A percentile compares a stretch with the other conserved stretches of the same genome.
Conservation (phyloP, 2,329 filamentous ascomycete species). For the Alternaria arborescens region DNA sequence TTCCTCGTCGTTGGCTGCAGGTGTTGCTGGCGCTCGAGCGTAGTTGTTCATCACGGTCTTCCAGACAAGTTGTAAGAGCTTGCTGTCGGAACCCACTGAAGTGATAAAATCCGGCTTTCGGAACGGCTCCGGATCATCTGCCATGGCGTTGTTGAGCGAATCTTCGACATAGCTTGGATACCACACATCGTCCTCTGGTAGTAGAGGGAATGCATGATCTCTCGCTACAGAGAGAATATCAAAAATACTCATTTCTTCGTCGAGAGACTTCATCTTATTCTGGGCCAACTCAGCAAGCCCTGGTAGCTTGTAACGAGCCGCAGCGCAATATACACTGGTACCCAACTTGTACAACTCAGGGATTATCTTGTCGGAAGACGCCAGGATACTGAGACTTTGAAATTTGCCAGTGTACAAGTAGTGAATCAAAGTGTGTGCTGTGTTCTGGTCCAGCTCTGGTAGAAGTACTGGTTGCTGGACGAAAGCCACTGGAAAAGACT, state of each 20-base stretch:
- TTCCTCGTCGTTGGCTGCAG: not conserved
- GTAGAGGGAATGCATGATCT: constrained; percentile 31
- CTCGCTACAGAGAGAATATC: constrained; percentile 32
- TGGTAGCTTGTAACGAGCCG: constrained; percentile 35
- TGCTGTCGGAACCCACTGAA: constrained; percentile 36
- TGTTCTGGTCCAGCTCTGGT: constrained; percentile 34
- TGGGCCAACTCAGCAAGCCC: constrained; percentile 37
- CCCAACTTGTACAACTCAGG: constrained; percentile 27
- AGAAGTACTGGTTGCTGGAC: constrained; percentile 27
- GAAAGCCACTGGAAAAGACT: constrained; percentile 18
- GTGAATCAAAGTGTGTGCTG: constrained; percentile 36
- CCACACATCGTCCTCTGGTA: constrained; percentile 37
- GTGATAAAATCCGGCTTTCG: constrained; percentile 34
- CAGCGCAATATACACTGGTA: constrained; percentile 39
- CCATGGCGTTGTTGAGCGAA: constrained; percentile 29
- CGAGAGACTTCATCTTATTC: constrained; percentile 26
- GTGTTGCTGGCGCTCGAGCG: constrained; percentile 1
- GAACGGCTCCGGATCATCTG: constrained; percentile 34
- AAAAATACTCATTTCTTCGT: constrained; percentile 31
- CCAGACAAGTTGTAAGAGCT: constrained; percentile 40
- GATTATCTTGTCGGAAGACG: constrained; percentile 6
- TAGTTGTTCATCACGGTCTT: constrained; percentile 38
- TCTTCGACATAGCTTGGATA: constrained; percentile 36
- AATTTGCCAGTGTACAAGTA: constrained; percentile 38
- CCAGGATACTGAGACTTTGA: constrained; percentile 20